phyloP scores from a whole-genome alignment of 257 asterid species.

The Plantago major region DNA sequence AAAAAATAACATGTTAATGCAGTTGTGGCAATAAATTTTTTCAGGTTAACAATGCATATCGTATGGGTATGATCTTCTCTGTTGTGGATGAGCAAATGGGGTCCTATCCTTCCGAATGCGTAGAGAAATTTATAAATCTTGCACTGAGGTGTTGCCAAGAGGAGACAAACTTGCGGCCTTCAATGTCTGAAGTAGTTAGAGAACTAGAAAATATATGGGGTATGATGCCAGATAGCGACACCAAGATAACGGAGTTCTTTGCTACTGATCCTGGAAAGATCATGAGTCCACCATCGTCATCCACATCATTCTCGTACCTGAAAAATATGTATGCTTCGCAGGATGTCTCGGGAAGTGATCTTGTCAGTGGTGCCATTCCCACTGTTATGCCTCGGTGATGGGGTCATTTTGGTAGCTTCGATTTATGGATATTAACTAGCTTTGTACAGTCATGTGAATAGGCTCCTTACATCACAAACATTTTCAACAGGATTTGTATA shows the following conservation, averaged over 20 bases:
- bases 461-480: constrained; percentile 7
- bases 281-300: constrained; percentile 38
- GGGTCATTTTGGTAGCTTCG: not conserved
- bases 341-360: constrained; percentile 64
- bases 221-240: constrained; percentile 59
- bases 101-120: constrained; percentile 61
- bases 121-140: constrained; percentile 52
- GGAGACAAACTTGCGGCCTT: constrained; percentile 55
- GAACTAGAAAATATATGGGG: constrained; percentile 58
- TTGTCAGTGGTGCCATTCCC: constrained; percentile 54
- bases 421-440: not conserved
- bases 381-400: constrained; percentile 55
- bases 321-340: constrained; percentile 38
- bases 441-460: constrained; percentile 18
- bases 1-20: no score
- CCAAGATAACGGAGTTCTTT: constrained; percentile 29
- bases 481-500: not conserved
- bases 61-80: constrained; percentile 58
- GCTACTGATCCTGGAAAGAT: constrained; percentile 24
- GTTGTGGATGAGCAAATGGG: constrained; percentile 75
- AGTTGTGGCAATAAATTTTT: no score
- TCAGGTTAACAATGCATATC: constrained; percentile 69
- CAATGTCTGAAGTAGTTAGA: constrained; percentile 67
- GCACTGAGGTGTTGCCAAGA: constrained; percentile 73
- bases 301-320: constrained; percentile 34